Evolutionary conservation across 805 yeast genomes (phyloP).

Genomic region (Scheffersomyces stipitis): DNA sequence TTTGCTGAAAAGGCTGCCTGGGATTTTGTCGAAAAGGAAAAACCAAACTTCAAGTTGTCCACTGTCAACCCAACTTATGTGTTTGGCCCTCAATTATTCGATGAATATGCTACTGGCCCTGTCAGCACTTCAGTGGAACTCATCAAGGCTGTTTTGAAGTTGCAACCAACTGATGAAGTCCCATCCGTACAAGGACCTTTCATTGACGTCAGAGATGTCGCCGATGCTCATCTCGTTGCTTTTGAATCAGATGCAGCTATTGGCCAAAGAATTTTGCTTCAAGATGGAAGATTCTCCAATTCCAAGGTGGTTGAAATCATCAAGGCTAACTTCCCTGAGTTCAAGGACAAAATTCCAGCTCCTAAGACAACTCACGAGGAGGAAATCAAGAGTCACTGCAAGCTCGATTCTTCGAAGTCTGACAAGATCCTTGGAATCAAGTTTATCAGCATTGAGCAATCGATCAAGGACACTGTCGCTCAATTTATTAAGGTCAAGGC

Average conservation of each 20-base stretch:
- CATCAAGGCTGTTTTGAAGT: conserved; percentile 8
- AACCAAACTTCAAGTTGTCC: conserved; percentile 39
- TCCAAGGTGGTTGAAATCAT: conserved; percentile 19
- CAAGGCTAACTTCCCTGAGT: conserved; percentile 21
- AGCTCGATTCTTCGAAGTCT: background rate
- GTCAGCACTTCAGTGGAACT: conserved; percentile 13
- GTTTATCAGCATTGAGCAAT: background rate
- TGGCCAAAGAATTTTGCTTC: conserved; percentile 29
- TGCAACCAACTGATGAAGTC: conserved; percentile 3
- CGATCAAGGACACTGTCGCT: background rate
- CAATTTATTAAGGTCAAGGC: background rate
- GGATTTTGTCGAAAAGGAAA: conserved; percentile 11
- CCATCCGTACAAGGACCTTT: conserved; percentile 17
- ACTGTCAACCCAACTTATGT: conserved; percentile 23
- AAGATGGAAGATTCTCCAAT: conserved; percentile 16
- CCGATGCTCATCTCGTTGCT: conserved; percentile 13
- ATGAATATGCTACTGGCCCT: conserved; percentile 6
- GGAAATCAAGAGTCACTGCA: background rate
- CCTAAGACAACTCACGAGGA: conserved; percentile 2
- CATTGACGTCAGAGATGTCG: conserved; percentile 15
- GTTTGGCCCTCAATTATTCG: conserved; percentile 32
- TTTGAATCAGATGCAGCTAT: conserved; percentile 12
- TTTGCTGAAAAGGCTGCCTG: conserved; percentile 15
- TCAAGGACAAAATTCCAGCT: conserved; percentile 6
- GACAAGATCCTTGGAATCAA: background rate